Base-by-base conservation (phyloP, 768 basidiomycete genomes). In the Trametes sanguinea region DNA sequence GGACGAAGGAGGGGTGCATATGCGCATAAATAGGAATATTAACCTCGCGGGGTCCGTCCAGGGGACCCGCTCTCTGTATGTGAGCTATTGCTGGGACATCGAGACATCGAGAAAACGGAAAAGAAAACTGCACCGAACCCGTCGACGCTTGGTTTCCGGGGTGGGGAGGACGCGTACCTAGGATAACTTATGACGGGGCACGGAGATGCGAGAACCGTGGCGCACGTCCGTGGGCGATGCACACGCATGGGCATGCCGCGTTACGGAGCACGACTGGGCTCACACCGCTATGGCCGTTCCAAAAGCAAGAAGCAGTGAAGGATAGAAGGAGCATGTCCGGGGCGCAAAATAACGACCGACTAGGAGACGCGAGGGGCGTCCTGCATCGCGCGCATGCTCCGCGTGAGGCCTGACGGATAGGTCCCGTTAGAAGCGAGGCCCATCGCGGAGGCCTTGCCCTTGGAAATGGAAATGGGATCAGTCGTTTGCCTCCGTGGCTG, bases 311-410 rank as follows among this genome's bases (percentile, higher is more conserved):
- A 11, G 11, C 35, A 11, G 22, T 22, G 22, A 22, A 22, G 22
- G 22, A 22, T 22, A 22, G 22, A 22, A 22, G 22, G 22, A 22
- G 22, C 22, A 22, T 22, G 22, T 22, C 22, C 22, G 22, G 22
- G 22, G 22, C 22, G 22, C 22, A 22, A 22, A 22, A 22, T 37
- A 32, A 6, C 6, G 17, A 43, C 5, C 13, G 53, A 39, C 56
- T 63, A 60, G 50, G 60, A 64, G 33, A 63, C 62, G 53, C 63
- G 66, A 50, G 64, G 65, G 6, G 62, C 47, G 7, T 68, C 69
- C 58, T 66, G 66, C 65, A 65, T 61, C 14, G 63, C 65, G 52
- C 67, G 63, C 46, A 68, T 61, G 54, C 59, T 65, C 30, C 67
- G 55, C 8, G 69, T 65, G 13, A 71, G 61, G 22, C 60, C 65